Evolutionary conservation across 495 filamentous ascomycete species (phyloP).

Genomic region (Aspergillus campestris): DNA sequence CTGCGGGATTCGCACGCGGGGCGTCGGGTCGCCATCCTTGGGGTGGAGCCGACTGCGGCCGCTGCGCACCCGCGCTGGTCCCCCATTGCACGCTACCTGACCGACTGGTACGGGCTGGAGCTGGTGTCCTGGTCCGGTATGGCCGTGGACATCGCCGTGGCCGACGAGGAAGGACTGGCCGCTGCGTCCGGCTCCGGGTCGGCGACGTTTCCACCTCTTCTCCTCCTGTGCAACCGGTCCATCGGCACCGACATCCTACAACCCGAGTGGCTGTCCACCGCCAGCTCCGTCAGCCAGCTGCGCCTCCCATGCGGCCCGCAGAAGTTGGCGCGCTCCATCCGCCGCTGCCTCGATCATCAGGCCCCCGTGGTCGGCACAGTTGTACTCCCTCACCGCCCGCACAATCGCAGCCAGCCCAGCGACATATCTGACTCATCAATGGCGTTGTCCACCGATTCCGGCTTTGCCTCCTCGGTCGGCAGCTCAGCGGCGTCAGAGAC

Average conservation of each 20-base stretch:
- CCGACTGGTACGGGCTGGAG: slow-evolving; percentile 39
- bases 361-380: neutral
- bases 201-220: slow-evolving; percentile 21
- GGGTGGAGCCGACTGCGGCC: slow-evolving; percentile 15
- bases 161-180: slow-evolving; percentile 29
- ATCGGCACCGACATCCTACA: slow-evolving; percentile 22
- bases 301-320: slow-evolving; percentile 53
- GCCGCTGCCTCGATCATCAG: slow-evolving; percentile 23
- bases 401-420: slow-evolving; percentile 1
- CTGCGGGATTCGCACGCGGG: slow-evolving; percentile 21
- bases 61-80: slow-evolving; percentile 14
- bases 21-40: slow-evolving; percentile 25
- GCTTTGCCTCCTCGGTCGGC: too few relatives aligned
- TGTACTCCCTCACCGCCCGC: slow-evolving; percentile 6
- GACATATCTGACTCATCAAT: too few relatives aligned
- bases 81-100: slow-evolving; percentile 22
- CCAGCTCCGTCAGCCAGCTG: slow-evolving; percentile 34
- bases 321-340: slow-evolving; percentile 51
- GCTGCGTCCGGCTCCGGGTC: slow-evolving; percentile 6
- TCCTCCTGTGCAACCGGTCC: slow-evolving; percentile 29
- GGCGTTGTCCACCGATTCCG: too few relatives aligned
- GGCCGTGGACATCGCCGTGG: slow-evolving; percentile 32
- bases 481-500: too few relatives aligned
- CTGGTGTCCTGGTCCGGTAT: slow-evolving; percentile 28
- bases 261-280: slow-evolving; percentile 24